Conservation (phyloP, 257 asterid species). For the Solanum ahanhuiri region DNA sequence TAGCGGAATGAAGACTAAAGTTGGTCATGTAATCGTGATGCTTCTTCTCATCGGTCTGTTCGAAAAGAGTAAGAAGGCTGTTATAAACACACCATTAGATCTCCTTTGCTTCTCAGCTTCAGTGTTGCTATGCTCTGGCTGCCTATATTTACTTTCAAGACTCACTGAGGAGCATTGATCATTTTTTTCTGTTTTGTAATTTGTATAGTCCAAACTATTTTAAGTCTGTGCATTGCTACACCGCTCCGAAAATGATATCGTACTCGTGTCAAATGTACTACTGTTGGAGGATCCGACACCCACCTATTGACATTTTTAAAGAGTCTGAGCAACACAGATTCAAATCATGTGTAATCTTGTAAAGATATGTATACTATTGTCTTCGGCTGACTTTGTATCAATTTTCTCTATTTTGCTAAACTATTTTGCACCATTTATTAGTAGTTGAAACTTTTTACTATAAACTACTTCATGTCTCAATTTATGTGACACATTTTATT, state of each 20-base stretch:
- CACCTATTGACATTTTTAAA: neutral
- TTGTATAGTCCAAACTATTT: neutral
- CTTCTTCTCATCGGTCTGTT: constrained; percentile 79
- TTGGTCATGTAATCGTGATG: constrained; percentile 94
- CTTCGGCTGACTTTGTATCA: neutral
- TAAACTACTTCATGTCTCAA: too few species aligned
- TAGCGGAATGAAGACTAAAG: constrained; percentile 73
- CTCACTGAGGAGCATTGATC: constrained; percentile 22
- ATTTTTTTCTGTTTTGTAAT: neutral
- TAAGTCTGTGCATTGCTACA: too few species aligned
- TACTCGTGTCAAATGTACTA: neutral
- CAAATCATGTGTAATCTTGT: neutral
- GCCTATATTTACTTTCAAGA: constrained; percentile 73
- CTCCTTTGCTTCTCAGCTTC: constrained; percentile 87
- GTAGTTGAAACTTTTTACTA: neutral
- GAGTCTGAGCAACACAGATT: neutral
- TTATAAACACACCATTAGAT: constrained; percentile 60
- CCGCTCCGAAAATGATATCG: neutral
- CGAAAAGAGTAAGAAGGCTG: constrained; percentile 84
- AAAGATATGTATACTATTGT: neutral
- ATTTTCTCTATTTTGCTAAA: constrained; percentile 4
- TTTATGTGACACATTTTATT: too few species aligned
- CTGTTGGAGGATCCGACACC: neutral
- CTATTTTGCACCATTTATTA: neutral
- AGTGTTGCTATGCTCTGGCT: constrained; percentile 61